Evolutionary conservation across 2,329 filamentous ascomycete genomes (phyloP).

Genomic region (Polychaeton citri): DNA sequence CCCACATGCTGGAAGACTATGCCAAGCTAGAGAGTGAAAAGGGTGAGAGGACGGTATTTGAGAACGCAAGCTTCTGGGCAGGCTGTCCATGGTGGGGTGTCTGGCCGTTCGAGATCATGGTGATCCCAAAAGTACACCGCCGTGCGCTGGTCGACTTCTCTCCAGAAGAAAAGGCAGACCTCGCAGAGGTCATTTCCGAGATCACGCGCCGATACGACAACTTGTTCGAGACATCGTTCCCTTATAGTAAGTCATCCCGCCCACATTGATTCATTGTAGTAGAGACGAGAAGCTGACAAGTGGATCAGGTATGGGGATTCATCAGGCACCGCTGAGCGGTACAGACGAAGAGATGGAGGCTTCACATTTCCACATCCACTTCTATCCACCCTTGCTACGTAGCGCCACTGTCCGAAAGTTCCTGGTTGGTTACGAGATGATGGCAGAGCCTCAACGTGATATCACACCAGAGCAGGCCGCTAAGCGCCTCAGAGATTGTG

Average conservation of each 20-base stretch:
- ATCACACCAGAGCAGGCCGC: constrained; percentile 96
- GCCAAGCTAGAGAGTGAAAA: constrained; percentile 70
- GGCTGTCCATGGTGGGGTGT: constrained; percentile 96
- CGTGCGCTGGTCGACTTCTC: constrained; percentile 73
- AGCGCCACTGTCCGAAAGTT: constrained; percentile 95
- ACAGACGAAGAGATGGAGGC: constrained; percentile 71
- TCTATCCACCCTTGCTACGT: constrained; percentile 84
- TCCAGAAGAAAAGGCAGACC: constrained; percentile 52
- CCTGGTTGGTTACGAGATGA: constrained; percentile 87
- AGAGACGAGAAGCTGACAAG: constrained; percentile 9
- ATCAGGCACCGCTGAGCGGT: constrained; percentile 82
- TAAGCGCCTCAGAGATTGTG: constrained; percentile 58
- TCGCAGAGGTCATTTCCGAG: constrained; percentile 78
- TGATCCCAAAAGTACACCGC: constrained; percentile 73
- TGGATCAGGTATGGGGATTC: constrained; percentile 65
- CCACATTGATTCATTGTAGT: constrained; percentile 1
- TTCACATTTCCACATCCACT: constrained; percentile 92
- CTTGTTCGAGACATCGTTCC: constrained; percentile 90
- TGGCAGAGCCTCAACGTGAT: constrained; percentile 95
- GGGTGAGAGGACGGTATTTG: constrained; percentile 72
- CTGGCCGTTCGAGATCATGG: constrained; percentile 93
- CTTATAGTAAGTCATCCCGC: constrained; percentile 55
- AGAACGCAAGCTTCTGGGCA: constrained; percentile 73
- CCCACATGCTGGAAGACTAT: constrained; percentile 76
- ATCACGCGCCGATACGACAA: constrained; percentile 91